These are phyloP conservation scores for Glaciozyma martinii DNA, from an alignment of 768 basidiomycete genomes.

Conservation along the genomic window DNA sequence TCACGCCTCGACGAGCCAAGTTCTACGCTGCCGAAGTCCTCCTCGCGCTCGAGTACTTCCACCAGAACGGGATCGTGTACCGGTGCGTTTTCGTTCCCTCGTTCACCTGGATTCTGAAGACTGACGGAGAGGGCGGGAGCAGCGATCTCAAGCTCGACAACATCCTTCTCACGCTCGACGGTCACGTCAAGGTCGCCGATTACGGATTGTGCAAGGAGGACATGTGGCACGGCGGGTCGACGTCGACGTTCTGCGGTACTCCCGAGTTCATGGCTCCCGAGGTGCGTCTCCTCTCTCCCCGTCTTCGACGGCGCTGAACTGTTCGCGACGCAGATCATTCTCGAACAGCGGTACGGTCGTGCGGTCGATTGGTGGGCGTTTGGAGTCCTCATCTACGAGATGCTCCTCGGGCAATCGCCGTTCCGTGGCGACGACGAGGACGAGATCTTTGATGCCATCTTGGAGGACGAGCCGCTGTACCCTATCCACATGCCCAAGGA, in stretches of 20 bases:
- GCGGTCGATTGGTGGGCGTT: conserved; percentile 99
- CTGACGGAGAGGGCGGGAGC: conserved; percentile 8
- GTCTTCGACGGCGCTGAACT: background rate
- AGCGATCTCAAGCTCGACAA: conserved; percentile 98
- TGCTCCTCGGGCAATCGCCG: conserved; percentile 96
- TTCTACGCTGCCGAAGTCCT: conserved; percentile 97
- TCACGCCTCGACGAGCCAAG: conserved; percentile 95
- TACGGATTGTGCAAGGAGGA: conserved; percentile 99
- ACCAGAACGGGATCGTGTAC: conserved; percentile 97
- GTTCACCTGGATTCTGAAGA: background rate
- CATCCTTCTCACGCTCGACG: conserved; percentile 89
- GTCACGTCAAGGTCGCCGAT: conserved; percentile 97
- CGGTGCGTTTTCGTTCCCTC: conserved; percentile 51
- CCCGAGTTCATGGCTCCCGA: conserved; percentile 99
- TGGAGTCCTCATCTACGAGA: conserved; percentile 96
- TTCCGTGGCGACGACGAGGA: conserved; percentile 99
- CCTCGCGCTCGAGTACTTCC: conserved; percentile 94
- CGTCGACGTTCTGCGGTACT: conserved; percentile 97
- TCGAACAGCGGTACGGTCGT: conserved; percentile 97
- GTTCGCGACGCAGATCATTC: conserved; percentile 60
- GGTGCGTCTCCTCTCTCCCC: conserved; percentile 45
- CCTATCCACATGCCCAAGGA: conserved; percentile 99
- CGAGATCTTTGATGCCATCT: conserved; percentile 97
- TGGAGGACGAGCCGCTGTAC: conserved; percentile 96
- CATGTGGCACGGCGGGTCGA: conserved; percentile 93